These are phyloP conservation scores for Aspergillus kassunensis DNA, from an alignment of 495 filamentous ascomycete genomes.

Conservation along the genomic window DNA sequence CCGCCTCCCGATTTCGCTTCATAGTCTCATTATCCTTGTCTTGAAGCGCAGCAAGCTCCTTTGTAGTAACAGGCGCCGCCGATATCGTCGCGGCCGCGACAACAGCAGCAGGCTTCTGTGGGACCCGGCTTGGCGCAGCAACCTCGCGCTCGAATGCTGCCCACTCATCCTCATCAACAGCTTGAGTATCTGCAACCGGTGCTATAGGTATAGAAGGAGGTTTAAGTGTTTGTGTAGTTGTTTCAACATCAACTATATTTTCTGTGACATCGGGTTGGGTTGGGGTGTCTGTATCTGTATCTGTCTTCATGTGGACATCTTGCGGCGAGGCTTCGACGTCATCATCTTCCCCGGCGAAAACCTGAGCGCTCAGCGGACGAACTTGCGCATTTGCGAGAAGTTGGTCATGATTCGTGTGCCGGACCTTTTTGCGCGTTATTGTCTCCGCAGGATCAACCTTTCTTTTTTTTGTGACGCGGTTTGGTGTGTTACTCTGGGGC, in stretches of 20 bases:
- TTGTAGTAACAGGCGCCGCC: slow-evolving; percentile 62
- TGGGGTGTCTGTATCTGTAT: slow-evolving; percentile 25
- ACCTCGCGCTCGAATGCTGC: slow-evolving; percentile 89
- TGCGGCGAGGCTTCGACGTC: slow-evolving; percentile 30
- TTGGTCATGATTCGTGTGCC: slow-evolving; percentile 30
- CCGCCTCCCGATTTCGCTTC: slow-evolving; percentile 47
- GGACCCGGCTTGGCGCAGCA: slow-evolving; percentile 46
- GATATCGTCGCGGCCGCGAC: slow-evolving; percentile 56
- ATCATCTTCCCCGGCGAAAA: slow-evolving; percentile 18
- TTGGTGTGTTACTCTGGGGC: slow-evolving; percentile 30
- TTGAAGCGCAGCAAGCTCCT: slow-evolving; percentile 66
- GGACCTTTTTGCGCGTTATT: slow-evolving; percentile 46
- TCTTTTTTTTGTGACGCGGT: slow-evolving; percentile 52
- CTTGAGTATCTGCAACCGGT: slow-evolving; percentile 14
- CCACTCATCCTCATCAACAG: slow-evolving; percentile 80
- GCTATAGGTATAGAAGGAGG: slow-evolving; percentile 13
- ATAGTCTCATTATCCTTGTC: slow-evolving; percentile 51
- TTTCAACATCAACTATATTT: slow-evolving; percentile 7
- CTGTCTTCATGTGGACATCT: slow-evolving; percentile 22
- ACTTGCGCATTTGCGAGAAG: slow-evolving; percentile 20
- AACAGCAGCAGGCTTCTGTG: slow-evolving; percentile 31
- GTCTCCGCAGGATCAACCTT: slow-evolving; percentile 50
- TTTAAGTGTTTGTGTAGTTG: slow-evolving; percentile 13
- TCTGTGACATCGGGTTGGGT: slow-evolving; percentile 15
- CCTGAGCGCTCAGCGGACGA: slow-evolving; percentile 23